A percentile compares a stretch with the other conserved stretches of the same genome.
Evolutionary conservation across 2,329 filamentous ascomycete genomes (phyloP).

Genomic region (Pyrenochaeta sp.): DNA sequence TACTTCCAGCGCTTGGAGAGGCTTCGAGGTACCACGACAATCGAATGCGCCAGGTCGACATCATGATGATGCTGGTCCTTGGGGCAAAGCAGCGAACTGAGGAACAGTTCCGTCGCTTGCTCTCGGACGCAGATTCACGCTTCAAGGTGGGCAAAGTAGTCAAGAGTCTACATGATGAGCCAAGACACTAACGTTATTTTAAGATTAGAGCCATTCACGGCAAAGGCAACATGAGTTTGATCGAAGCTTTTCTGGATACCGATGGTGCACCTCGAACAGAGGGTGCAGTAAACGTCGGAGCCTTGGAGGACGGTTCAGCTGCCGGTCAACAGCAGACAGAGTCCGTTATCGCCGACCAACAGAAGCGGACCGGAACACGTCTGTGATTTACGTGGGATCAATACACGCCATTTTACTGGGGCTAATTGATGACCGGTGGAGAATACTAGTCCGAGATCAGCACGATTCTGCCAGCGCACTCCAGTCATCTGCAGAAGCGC

Average conservation of each 20-base stretch:
- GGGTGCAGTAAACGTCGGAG: neutral
- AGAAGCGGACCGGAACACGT: slow-evolving; percentile 17
- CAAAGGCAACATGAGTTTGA: slow-evolving; percentile 25
- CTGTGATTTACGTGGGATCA: slow-evolving; percentile 3
- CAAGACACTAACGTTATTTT: slow-evolving; percentile 4
- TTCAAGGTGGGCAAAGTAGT: slow-evolving; percentile 13
- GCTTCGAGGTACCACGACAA: slow-evolving; percentile 31
- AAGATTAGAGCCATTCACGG: slow-evolving; percentile 23
- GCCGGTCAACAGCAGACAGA: slow-evolving; percentile 1
- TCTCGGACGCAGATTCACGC: slow-evolving; percentile 20
- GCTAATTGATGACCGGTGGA: neutral
- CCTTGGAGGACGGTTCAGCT: neutral
- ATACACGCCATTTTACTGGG: neutral
- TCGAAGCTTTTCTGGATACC: slow-evolving; percentile 21
- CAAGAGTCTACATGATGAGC: neutral
- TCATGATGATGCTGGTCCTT: slow-evolving; percentile 38
- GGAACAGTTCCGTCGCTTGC: slow-evolving; percentile 20
- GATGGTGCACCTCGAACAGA: neutral
- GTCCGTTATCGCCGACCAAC: neutral
- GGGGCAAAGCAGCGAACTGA: slow-evolving; percentile 33
- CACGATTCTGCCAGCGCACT: neutral
- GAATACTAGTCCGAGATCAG: neutral
- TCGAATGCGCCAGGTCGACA: slow-evolving; percentile 39
- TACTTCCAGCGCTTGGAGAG: slow-evolving; percentile 36
- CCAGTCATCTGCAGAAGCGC: neutral